These are phyloP conservation scores for Aspergillus neoniger DNA, from an alignment of 2,329 filamentous ascomycete genomes.

Conservation along the genomic window DNA sequence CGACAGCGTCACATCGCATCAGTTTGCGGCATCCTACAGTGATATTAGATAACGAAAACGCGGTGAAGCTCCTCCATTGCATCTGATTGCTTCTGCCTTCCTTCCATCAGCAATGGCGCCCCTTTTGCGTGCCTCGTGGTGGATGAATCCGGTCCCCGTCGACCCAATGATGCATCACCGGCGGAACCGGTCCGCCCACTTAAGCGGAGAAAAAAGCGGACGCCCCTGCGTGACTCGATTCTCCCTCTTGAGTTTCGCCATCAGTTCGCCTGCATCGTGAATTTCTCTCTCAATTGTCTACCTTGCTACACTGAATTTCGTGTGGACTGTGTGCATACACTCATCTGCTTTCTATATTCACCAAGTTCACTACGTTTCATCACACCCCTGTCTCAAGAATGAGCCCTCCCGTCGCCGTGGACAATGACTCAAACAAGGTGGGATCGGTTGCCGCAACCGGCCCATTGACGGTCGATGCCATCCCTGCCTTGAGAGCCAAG, in stretches of 20 bases:
- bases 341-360: background rate
- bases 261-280: background rate
- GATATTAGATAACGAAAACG: constrained; percentile 28
- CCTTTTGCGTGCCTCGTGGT: constrained; percentile 4
- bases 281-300: background rate
- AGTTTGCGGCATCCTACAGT: background rate
- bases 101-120: background rate
- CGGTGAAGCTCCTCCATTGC: constrained; percentile 3
- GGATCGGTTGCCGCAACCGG: constrained; percentile 22
- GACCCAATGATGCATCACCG: constrained; percentile 3
- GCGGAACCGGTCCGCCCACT: constrained; percentile 22
- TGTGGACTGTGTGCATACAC: background rate
- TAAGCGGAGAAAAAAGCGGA: constrained; percentile 16
- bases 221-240: constrained; percentile 11
- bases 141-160: background rate
- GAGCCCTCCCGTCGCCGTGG: constrained; percentile 30
- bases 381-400: constrained; percentile 19
- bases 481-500: constrained; percentile 69
- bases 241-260: background rate
- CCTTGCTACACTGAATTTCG: background rate
- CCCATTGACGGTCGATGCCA: constrained; percentile 64
- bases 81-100: background rate
- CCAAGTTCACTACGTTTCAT: background rate
- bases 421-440: constrained; percentile 13
- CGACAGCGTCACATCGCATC: constrained; percentile 22